Percentiles rank a stretch among this genome's conserved stretches.
phyloP scores from a whole-genome alignment of 2,329 filamentous ascomycete genomes.

The Microsporum ferrugineum region DNA sequence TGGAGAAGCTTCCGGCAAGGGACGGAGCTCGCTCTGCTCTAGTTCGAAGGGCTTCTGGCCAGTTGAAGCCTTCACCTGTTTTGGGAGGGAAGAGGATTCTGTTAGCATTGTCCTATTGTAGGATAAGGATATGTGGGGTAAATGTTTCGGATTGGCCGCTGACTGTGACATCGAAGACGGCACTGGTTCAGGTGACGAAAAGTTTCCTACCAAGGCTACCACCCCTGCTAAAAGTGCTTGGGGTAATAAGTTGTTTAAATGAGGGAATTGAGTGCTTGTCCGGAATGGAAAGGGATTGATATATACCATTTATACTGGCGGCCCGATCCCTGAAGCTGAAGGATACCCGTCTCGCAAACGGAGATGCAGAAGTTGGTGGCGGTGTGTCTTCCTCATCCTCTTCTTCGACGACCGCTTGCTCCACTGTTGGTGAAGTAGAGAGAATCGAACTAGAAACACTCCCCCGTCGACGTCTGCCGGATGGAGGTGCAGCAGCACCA shows the following conservation, averaged over 20 bases:
- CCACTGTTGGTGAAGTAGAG: constrained; percentile 31
- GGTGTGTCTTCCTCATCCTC: constrained; percentile 52
- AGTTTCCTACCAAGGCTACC: neutral
- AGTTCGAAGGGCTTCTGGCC: constrained; percentile 88
- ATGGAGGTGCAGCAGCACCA: constrained; percentile 34
- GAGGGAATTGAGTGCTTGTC: neutral
- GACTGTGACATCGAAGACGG: neutral
- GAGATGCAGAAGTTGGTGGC: constrained; percentile 54
- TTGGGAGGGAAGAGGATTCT: constrained; percentile 23
- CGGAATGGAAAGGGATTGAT: constrained; percentile 3
- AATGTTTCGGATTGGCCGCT: neutral
- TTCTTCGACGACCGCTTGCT: constrained; percentile 50
- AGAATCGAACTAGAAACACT: constrained; percentile 55
- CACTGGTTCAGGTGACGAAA: neutral
- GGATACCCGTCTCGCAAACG: constrained; percentile 68
- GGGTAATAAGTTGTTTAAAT: neutral
- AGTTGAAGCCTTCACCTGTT: constrained; percentile 89
- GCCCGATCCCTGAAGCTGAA: constrained; percentile 59
- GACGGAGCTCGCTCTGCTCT: constrained; percentile 68
- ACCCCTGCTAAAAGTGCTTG: neutral
- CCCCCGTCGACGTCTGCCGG: constrained; percentile 39
- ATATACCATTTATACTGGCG: constrained; percentile 1
- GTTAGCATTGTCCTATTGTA: constrained; percentile 22
- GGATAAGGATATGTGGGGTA: constrained; percentile 18
- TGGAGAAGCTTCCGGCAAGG: constrained; percentile 19